These are phyloP conservation scores for Metschnikowia kunwiensis DNA, from an alignment of 805 yeast species.

Conservation along the genomic window DNA sequence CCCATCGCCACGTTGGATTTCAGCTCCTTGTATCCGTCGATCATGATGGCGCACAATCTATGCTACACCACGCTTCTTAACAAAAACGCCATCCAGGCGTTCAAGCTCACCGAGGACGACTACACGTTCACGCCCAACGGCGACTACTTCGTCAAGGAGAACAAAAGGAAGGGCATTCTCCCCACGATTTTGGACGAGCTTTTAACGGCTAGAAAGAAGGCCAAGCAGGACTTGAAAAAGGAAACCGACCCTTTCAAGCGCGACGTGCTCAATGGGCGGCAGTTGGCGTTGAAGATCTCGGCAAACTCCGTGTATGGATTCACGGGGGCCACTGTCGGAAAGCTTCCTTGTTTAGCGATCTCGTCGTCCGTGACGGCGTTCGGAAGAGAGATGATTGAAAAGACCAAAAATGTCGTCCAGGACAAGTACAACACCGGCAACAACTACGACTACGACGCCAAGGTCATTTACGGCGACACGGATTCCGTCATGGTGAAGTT, in stretches of 20 bases:
- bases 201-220: slow-evolving; percentile 86
- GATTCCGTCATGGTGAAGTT: slow-evolving; percentile 99
- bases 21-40: slow-evolving; percentile 93
- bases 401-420: slow-evolving; percentile 83
- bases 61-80: slow-evolving; percentile 89
- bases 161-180: slow-evolving; percentile 74
- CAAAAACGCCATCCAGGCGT: slow-evolving; percentile 62
- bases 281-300: slow-evolving; percentile 90
- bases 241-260: slow-evolving; percentile 93
- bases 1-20: slow-evolving; percentile 98
- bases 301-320: slow-evolving; percentile 99
- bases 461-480: slow-evolving; percentile 96
- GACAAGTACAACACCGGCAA: slow-evolving; percentile 72
- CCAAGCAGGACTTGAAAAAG: slow-evolving; percentile 82
- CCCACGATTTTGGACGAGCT: slow-evolving; percentile 91
- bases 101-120: slow-evolving; percentile 65
- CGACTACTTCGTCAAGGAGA: slow-evolving; percentile 76
- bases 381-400: slow-evolving; percentile 96
- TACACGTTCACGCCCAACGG: slow-evolving; percentile 89
- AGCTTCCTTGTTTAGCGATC: slow-evolving; percentile 92
- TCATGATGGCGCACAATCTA: slow-evolving; percentile 86
- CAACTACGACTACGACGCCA: slow-evolving; percentile 80
- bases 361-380: slow-evolving; percentile 94
- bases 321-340: slow-evolving; percentile 98
- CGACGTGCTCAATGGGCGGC: slow-evolving; percentile 95